Conservation (phyloP, 106 monocot genomes). For the Dendrobium chrysotoxum region DNA sequence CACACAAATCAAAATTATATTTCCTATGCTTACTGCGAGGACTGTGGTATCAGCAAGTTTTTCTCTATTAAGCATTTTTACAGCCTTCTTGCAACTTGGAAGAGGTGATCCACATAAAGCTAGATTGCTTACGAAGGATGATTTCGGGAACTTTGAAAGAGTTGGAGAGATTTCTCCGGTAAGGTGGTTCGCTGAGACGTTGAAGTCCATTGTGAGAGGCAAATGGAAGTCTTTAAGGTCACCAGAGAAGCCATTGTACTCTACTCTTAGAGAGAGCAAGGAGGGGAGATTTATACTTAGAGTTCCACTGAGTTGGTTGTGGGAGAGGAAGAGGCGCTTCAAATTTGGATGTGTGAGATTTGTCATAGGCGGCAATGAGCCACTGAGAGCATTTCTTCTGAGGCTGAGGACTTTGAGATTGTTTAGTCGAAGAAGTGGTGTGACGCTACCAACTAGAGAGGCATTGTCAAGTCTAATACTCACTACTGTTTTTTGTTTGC, state of each 20-base stretch:
- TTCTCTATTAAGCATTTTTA: background rate
- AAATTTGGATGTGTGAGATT: constrained; percentile 18
- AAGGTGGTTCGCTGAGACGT: constrained; percentile 22
- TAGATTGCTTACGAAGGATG: too few relatives aligned
- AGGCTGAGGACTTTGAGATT: constrained; percentile 25
- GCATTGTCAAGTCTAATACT: constrained; percentile 22
- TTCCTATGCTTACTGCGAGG: constrained; percentile 17
- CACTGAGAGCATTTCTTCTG: constrained; percentile 26
- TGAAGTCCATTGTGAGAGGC: constrained; percentile 10
- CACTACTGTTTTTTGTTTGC: constrained; percentile 17
- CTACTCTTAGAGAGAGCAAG: constrained; percentile 20
- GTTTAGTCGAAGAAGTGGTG: constrained; percentile 19
- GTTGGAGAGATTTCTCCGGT: constrained; percentile 8
- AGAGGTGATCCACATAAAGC: too few relatives aligned
- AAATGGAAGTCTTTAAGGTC: constrained; percentile 14
- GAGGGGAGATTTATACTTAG: constrained; percentile 24
- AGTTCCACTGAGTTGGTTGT: constrained; percentile 24
- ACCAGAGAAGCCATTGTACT: constrained; percentile 36
- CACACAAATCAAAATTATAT: constrained; percentile 10
- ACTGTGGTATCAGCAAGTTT: constrained; percentile 16
- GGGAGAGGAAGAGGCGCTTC: constrained; percentile 27
- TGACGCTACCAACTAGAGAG: constrained; percentile 15
- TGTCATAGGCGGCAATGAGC: constrained; percentile 6
- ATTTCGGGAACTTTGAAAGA: too few relatives aligned
- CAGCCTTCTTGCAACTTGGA: too few relatives aligned